Evolutionary conservation across 225 moss, liverwort and hornwort genomes (phyloP).

Genomic region (Neckera pumila): DNA sequence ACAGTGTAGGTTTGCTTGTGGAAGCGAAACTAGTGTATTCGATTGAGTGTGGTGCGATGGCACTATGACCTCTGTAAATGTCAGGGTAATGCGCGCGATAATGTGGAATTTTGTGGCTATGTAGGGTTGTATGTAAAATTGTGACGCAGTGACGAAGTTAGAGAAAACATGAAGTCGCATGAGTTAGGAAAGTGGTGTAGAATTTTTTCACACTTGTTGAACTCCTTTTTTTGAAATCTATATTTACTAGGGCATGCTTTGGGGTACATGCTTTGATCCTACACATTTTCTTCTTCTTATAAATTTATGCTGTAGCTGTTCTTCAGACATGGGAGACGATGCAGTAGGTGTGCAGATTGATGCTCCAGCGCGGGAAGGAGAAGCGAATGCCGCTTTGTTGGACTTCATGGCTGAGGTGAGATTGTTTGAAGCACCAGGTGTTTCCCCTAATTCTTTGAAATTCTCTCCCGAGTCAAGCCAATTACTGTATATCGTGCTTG

Average conservation of each 20-base stretch:
- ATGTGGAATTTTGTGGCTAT: neutral
- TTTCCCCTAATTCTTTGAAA: neutral
- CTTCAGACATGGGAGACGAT: conserved; percentile 48
- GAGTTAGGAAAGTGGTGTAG: neutral
- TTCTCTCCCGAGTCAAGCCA: neutral
- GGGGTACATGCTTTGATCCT: neutral
- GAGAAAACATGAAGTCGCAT: neutral
- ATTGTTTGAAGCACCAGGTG: neutral
- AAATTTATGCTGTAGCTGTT: neutral
- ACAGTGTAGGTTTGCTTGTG: neutral
- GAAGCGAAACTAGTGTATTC: neutral
- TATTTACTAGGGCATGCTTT: neutral
- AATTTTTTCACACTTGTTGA: neutral
- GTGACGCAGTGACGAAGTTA: neutral
- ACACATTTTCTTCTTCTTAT: neutral
- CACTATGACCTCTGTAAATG: neutral
- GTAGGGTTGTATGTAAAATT: neutral
- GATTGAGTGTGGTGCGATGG: neutral
- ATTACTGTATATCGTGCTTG: neutral
- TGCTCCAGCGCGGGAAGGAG: conserved; percentile 63
- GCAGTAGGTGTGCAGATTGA: conserved; percentile 52
- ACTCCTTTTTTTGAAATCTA: neutral
- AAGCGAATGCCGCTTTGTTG: conserved; percentile 56
- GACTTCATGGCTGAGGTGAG: conserved; percentile 58
- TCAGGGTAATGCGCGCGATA: neutral